A percentile compares a stretch with the other conserved stretches of the same genome.
Evolutionary conservation across 2,329 filamentous ascomycete species (phyloP).

Genomic region (Aspergillus udagawae): DNA sequence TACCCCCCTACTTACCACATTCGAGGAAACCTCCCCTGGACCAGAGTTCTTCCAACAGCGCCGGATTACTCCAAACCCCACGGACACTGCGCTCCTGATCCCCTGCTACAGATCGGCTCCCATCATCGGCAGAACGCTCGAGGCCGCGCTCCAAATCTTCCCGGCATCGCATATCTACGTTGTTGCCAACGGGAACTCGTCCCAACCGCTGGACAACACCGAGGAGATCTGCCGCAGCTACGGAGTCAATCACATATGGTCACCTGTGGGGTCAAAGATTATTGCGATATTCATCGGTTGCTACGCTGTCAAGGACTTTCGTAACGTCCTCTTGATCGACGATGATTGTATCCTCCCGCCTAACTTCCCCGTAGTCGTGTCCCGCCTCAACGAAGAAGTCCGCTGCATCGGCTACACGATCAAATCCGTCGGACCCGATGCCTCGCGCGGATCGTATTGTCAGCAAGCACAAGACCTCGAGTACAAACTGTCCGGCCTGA

Average conservation of each 20-base stretch:
- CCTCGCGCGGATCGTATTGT: conserved; percentile 34
- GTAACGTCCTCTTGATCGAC: conserved; percentile 48
- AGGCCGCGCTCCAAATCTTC: conserved; percentile 46
- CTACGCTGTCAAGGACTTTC: conserved; percentile 44
- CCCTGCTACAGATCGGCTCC: conserved; percentile 47
- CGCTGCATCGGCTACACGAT: conserved; percentile 50
- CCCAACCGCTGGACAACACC: conserved; percentile 46
- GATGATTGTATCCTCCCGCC: conserved; percentile 48
- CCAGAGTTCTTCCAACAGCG: conserved; percentile 11
- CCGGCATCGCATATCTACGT: conserved; percentile 45
- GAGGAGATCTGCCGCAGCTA: conserved; percentile 43
- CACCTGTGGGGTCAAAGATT: conserved; percentile 47
- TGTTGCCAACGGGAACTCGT: conserved; percentile 48
- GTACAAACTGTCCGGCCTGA: conserved; percentile 49
- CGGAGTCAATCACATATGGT: conserved; percentile 49
- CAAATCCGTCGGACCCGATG: conserved; percentile 40
- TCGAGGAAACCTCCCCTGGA: conserved; percentile 29
- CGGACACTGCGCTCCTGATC: conserved; percentile 43
- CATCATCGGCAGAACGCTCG: conserved; percentile 41
- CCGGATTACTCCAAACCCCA: conserved; percentile 18
- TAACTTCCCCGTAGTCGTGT: conserved; percentile 46
- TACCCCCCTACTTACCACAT: conserved; percentile 27
- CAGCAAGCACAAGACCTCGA: conserved; percentile 51
- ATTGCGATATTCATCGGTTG: conserved; percentile 49
- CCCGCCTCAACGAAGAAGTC: conserved; percentile 40